Evolutionary conservation across 495 filamentous ascomycete genomes (phyloP).

Genomic region (Penicillium goetzii): DNA sequence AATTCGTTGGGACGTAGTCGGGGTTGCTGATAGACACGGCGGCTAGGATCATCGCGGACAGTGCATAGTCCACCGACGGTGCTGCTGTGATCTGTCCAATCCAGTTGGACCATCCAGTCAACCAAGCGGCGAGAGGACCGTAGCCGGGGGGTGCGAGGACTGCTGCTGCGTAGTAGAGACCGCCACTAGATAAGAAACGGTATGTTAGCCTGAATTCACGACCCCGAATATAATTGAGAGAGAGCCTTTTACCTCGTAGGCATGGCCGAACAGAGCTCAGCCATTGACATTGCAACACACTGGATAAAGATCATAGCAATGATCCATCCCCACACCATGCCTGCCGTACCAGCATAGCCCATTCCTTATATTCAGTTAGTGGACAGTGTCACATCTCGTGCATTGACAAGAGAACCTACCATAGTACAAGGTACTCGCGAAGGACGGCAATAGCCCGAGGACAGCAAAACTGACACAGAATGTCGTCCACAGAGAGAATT

Average conservation of each 20-base stretch:
- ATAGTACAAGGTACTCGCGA: constrained; percentile 76
- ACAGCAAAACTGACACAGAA: constrained; percentile 82
- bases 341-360: constrained; percentile 79
- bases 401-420: constrained; percentile 36
- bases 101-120: constrained; percentile 79
- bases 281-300: constrained; percentile 70
- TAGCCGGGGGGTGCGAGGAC: constrained; percentile 78
- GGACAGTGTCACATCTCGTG: constrained; percentile 1
- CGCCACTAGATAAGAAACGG: constrained; percentile 55
- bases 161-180: constrained; percentile 77
- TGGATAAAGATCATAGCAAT: constrained; percentile 76
- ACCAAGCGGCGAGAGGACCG: constrained; percentile 75
- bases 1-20: constrained; percentile 63
- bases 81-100: constrained; percentile 70
- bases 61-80: constrained; percentile 65
- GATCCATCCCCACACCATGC: constrained; percentile 86
- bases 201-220: constrained; percentile 15
- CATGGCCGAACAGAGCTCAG: constrained; percentile 69
- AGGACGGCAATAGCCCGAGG: constrained; percentile 72
- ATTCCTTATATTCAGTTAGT: constrained; percentile 49
- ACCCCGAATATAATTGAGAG: neutral
- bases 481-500: constrained; percentile 81
- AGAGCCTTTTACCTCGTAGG: constrained; percentile 55
- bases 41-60: constrained; percentile 74
- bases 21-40: constrained; percentile 71